Conservation (phyloP, 805 yeast genomes). For the Zygosaccharomyces gambellarensis region DNA sequence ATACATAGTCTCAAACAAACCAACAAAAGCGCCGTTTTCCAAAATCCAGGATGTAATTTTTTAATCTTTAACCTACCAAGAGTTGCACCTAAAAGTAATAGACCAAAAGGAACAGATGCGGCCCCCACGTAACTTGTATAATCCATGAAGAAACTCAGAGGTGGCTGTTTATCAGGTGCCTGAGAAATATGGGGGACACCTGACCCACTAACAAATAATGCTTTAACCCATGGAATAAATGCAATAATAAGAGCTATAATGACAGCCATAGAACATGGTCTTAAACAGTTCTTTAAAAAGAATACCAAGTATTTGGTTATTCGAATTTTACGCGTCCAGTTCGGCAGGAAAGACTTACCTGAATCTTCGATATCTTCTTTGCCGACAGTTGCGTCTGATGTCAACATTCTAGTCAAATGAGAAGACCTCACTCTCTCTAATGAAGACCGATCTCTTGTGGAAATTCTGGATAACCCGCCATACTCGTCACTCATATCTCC, state of each 20-base stretch:
- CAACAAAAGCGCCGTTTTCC: constrained; percentile 57
- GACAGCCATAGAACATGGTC: constrained; percentile 73
- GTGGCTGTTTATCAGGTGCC: constrained; percentile 87
- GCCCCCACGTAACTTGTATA: constrained; percentile 72
- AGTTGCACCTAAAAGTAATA: constrained; percentile 81
- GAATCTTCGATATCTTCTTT: constrained; percentile 31
- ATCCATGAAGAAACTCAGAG: constrained; percentile 82
- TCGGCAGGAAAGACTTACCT: constrained; percentile 26
- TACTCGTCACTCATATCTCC: constrained; percentile 2
- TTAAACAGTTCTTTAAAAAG: constrained; percentile 49
- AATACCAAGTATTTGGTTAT: constrained; percentile 30
- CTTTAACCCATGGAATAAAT: constrained; percentile 85
- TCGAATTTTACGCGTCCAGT: constrained; percentile 26
- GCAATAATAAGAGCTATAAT: constrained; percentile 60
- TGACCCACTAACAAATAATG: constrained; percentile 53
- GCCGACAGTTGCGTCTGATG: constrained; percentile 33
- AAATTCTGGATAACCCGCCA: neutral
- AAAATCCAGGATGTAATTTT: constrained; percentile 60
- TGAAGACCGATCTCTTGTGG: constrained; percentile 6
- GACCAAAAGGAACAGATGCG: constrained; percentile 88
- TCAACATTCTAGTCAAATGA: constrained; percentile 31
- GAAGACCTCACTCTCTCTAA: constrained; percentile 21
- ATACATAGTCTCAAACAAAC: constrained; percentile 58
- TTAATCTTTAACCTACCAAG: constrained; percentile 67
- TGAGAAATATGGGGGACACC: constrained; percentile 46